phyloP scores from a whole-genome alignment of 495 filamentous ascomycete genomes.

The Articulospora tetracladia region DNA sequence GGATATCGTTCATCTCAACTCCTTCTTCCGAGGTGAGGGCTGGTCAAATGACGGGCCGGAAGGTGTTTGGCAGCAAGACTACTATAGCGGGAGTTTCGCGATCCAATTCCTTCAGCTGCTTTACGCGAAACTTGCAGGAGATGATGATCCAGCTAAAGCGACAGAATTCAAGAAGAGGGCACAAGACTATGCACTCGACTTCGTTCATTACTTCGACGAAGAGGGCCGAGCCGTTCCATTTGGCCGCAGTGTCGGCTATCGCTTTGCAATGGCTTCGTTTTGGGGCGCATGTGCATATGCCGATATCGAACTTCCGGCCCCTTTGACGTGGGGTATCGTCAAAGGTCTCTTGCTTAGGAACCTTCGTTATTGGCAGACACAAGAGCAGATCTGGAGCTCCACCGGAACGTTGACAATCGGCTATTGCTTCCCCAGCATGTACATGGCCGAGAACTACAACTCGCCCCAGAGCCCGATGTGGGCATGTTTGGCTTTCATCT shows the following conservation, averaged over 20 bases:
- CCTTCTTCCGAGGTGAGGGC: constrained; percentile 73
- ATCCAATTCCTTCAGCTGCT: constrained; percentile 75
- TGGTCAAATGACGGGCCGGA: constrained; percentile 80
- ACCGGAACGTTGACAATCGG: constrained; percentile 73
- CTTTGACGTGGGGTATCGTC: constrained; percentile 64
- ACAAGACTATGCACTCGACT: constrained; percentile 59
- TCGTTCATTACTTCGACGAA: constrained; percentile 70
- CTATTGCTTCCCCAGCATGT: constrained; percentile 77
- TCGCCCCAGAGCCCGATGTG: constrained; percentile 68
- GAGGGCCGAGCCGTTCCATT: constrained; percentile 63
- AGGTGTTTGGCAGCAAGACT: constrained; percentile 76
- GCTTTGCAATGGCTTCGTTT: constrained; percentile 79
- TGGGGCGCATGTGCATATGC: constrained; percentile 77
- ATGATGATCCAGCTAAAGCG: constrained; percentile 62
- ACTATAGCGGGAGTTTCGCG: constrained; percentile 77
- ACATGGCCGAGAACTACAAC: constrained; percentile 75
- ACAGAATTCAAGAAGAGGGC: constrained; percentile 67
- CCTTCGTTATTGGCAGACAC: constrained; percentile 74
- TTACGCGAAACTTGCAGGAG: constrained; percentile 68
- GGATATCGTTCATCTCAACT: constrained; percentile 73
- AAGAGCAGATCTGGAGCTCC: constrained; percentile 66
- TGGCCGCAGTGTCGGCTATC: constrained; percentile 71
- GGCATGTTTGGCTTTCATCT: constrained; percentile 74
- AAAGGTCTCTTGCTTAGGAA: constrained; percentile 72
- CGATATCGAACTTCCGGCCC: constrained; percentile 64